These are phyloP conservation scores for Ophiorrhiza pumila DNA, from an alignment of 257 asterid genomes.

Conservation along the genomic window DNA sequence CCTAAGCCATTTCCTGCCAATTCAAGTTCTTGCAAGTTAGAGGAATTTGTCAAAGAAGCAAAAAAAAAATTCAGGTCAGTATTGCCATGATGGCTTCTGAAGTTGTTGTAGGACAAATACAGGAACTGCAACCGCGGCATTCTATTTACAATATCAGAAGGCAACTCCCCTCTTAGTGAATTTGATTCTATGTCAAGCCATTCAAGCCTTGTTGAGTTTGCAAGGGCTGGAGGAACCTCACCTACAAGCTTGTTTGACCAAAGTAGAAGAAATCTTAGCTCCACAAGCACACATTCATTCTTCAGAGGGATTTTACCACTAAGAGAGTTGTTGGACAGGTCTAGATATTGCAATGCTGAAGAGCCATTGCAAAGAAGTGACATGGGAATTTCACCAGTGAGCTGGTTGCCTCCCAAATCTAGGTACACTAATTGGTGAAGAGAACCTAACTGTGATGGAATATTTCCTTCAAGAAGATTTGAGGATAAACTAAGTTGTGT, in stretches of 20 bases:
- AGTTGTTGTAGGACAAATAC: conserved; percentile 58
- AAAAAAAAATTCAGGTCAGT: conserved; percentile 61
- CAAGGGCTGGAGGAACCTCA: conserved; percentile 49
- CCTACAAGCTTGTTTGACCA: conserved; percentile 74
- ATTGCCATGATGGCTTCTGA: conserved; percentile 54
- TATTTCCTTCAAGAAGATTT: conserved; percentile 52
- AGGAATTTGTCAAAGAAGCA: conserved; percentile 41
- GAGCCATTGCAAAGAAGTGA: conserved; percentile 58
- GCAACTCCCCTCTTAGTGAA: conserved; percentile 58
- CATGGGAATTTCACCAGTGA: conserved; percentile 54
- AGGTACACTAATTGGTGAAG: conserved; percentile 51
- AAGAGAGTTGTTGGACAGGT: conserved; percentile 77
- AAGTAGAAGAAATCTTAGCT: conserved; percentile 60
- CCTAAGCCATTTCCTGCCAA: conserved; percentile 63
- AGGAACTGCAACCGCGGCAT: conserved; percentile 56
- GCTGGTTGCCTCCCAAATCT: conserved; percentile 61
- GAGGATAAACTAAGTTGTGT: conserved; percentile 58
- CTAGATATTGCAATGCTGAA: conserved; percentile 48
- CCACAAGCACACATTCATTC: conserved; percentile 41
- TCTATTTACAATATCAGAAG: conserved; percentile 37
- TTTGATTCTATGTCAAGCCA: conserved; percentile 79
- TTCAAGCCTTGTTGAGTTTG: conserved; percentile 58
- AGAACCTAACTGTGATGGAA: conserved; percentile 49
- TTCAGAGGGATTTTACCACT: conserved; percentile 52
- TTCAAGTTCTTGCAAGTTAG: conserved; percentile 68